Percentiles rank a stretch among this genome's conserved stretches.
phyloP scores from a whole-genome alignment of 139 green algal genomes.

The Chara braunii region DNA sequence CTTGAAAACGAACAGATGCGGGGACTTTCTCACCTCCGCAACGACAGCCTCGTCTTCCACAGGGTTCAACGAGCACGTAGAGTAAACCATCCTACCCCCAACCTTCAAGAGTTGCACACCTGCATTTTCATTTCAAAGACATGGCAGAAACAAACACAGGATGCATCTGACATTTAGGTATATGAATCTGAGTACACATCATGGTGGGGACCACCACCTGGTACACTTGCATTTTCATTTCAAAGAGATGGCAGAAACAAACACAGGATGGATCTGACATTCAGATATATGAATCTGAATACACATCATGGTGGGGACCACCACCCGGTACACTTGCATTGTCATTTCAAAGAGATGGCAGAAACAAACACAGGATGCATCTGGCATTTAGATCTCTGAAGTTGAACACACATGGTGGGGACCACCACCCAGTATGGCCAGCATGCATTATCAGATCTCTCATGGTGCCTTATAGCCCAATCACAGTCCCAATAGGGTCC shows the following conservation, averaged over 20 bases:
- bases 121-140: conserved; percentile 7
- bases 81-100: conserved; percentile 93
- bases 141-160: not conserved
- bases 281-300: not conserved
- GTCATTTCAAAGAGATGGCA: not conserved
- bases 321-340: not conserved
- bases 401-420: not conserved
- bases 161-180: not conserved
- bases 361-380: not conserved
- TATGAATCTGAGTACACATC: not conserved
- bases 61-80: conserved; percentile 96
- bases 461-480: no score
- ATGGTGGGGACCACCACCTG: not conserved
- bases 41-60: conserved; percentile 98
- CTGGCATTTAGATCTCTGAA: not conserved
- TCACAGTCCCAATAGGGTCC: no score
- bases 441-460: no score
- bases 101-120: conserved; percentile 45
- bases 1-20: no score
- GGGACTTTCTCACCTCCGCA: conserved; percentile 55
- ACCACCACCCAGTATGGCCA: no score
- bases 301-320: not conserved
- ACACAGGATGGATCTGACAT: not conserved
- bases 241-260: not conserved
- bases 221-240: not conserved